phyloP scores from a whole-genome alignment of 202 grass and related monocot species.

The Schoenoplectus tabernaemontani region DNA sequence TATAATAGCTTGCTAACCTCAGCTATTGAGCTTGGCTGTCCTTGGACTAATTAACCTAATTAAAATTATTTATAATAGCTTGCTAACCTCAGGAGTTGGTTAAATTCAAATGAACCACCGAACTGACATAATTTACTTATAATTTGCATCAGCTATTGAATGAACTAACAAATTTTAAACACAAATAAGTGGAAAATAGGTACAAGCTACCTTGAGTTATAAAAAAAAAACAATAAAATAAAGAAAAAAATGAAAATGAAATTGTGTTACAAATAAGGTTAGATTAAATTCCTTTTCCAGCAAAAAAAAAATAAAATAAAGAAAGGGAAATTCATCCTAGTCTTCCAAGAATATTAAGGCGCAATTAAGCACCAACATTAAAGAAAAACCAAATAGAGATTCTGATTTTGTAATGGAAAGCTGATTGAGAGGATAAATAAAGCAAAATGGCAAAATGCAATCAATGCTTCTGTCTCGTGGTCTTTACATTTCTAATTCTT shows the following conservation, averaged over 20 bases:
- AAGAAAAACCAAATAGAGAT: background rate
- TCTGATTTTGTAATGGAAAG: background rate
- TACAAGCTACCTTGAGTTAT: background rate
- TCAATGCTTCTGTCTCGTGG: background rate
- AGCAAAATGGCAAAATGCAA: background rate
- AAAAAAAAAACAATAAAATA: too few relatives aligned
- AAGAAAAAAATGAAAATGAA: too few relatives aligned
- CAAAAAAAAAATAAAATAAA: background rate
- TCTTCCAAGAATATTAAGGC: background rate
- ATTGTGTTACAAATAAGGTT: background rate
- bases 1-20: background rate
- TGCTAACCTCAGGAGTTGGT: background rate
- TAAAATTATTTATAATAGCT: background rate
- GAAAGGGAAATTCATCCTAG: background rate
- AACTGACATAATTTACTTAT: background rate
- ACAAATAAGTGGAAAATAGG: background rate
- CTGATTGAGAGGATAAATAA: too few relatives aligned
- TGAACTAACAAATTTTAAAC: background rate
- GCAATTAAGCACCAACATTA: background rate
- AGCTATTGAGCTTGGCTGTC: background rate
- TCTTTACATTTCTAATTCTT: background rate
- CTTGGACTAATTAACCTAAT: background rate
- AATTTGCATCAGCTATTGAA: background rate
- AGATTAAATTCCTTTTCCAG: background rate
- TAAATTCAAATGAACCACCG: background rate